phyloP scores from a whole-genome alignment of 2,329 filamentous ascomycete genomes.

The Colletotrichum lupini region DNA sequence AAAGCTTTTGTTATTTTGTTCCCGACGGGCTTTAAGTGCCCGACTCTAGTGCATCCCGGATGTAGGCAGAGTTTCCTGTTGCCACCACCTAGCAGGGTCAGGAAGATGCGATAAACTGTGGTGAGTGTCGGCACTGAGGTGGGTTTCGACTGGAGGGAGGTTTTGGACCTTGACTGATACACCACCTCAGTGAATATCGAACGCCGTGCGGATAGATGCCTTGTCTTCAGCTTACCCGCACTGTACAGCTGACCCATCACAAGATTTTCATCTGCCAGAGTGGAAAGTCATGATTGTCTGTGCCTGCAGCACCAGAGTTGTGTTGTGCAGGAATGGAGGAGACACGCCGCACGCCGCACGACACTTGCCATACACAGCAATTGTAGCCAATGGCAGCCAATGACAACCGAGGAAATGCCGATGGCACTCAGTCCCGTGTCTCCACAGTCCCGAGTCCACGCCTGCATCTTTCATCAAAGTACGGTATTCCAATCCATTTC shows the following conservation, averaged over 20 bases:
- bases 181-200: too few species aligned
- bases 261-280: neutral
- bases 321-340: slow-evolving; percentile 32
- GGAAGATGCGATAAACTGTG: too few species aligned
- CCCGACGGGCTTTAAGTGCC: too few species aligned
- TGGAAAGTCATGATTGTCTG: neutral
- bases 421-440: neutral
- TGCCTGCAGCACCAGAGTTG: slow-evolving; percentile 21
- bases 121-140: too few species aligned
- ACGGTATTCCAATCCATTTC: slow-evolving; percentile 4
- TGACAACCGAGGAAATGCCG: slow-evolving; percentile 3
- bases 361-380: neutral
- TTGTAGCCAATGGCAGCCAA: slow-evolving; percentile 19
- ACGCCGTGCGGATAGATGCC: too few species aligned
- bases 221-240: neutral
- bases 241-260: slow-evolving; percentile 7
- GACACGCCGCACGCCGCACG: neutral
- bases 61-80: too few species aligned
- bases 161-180: too few species aligned
- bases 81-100: too few species aligned
- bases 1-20: neutral
- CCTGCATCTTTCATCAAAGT: too few species aligned
- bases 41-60: too few species aligned
- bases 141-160: too few species aligned
- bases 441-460: slow-evolving; percentile 1